A percentile compares a stretch with the other conserved stretches of the same genome.
Evolutionary conservation across 2,329 filamentous ascomycete genomes (phyloP).

Genomic region (Stemphylium lycopersici): DNA sequence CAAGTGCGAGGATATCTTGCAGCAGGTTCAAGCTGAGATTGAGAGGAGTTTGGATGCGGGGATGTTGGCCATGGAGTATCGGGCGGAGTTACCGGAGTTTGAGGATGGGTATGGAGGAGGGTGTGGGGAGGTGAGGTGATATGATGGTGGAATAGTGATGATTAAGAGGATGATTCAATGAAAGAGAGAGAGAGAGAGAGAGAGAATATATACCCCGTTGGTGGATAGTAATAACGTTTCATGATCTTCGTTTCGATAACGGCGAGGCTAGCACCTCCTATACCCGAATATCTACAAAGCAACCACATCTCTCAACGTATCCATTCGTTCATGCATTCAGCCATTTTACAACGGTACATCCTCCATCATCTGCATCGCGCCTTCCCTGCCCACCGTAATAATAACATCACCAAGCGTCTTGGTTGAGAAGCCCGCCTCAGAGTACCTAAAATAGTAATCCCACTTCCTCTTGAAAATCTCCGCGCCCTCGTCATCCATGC

Average conservation of each 20-base stretch:
- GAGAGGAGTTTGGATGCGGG: slow-evolving; percentile 17
- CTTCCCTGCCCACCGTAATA: slow-evolving; percentile 71
- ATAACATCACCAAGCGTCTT: slow-evolving; percentile 77
- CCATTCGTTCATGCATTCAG: background rate
- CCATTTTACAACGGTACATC: slow-evolving; percentile 64
- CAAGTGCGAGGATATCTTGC: too few species aligned
- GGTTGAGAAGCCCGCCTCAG: slow-evolving; percentile 73
- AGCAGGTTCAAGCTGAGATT: too few species aligned
- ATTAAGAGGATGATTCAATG: background rate
- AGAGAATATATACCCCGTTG: background rate
- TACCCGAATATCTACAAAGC: too few species aligned
- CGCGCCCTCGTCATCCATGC: slow-evolving; percentile 66
- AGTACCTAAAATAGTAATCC: slow-evolving; percentile 80
- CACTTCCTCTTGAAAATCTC: slow-evolving; percentile 74
- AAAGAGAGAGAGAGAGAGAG: background rate
- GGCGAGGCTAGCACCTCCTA: too few species aligned
- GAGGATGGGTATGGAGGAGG: slow-evolving; percentile 25
- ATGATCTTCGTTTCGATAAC: too few species aligned
- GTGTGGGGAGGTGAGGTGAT: background rate
- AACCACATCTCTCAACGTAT: background rate
- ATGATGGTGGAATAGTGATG: background rate
- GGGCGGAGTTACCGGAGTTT: slow-evolving; percentile 25
- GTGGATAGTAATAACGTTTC: too few species aligned
- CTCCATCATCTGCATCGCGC: slow-evolving; percentile 71
- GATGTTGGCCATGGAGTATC: slow-evolving; percentile 35